phyloP scores from a whole-genome alignment of 768 basidiomycete species.

The Lactarius evosmus region DNA sequence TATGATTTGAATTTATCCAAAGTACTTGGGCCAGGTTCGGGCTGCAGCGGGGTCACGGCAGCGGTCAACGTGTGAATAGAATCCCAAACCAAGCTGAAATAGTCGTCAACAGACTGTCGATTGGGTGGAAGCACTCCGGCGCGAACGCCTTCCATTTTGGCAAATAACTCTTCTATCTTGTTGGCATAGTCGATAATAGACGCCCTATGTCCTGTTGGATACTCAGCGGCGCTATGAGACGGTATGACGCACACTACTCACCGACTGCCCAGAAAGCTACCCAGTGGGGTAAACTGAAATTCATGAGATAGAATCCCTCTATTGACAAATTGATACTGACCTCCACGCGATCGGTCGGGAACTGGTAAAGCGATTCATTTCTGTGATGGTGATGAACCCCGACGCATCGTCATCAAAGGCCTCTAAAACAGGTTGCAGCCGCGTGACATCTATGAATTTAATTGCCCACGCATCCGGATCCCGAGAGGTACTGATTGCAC shows the following conservation, averaged over 20 bases:
- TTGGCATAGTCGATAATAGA: slow-evolving; percentile 21
- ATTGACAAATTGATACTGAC: too few species aligned
- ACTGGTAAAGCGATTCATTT: slow-evolving; percentile 35
- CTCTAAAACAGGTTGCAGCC: slow-evolving; percentile 32
- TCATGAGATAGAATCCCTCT: too few species aligned
- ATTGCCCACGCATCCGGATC: slow-evolving; percentile 33
- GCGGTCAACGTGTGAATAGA: slow-evolving; percentile 7
- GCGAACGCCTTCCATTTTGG: slow-evolving; percentile 21
- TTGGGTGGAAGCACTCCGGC: slow-evolving; percentile 12
- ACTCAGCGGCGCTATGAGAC: background rate
- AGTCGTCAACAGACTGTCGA: background rate
- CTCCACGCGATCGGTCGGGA: slow-evolving; percentile 33
- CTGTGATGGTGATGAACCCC: slow-evolving; percentile 35
- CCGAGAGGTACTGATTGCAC: background rate
- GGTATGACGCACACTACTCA: background rate
- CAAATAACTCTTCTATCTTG: slow-evolving; percentile 16
- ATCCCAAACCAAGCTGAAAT: background rate
- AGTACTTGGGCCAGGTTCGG: background rate
- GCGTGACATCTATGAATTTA: slow-evolving; percentile 26
- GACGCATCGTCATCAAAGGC: slow-evolving; percentile 38
- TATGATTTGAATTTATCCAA: slow-evolving; percentile 28
- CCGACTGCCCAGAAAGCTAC: slow-evolving; percentile 35
- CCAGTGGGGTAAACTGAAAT: slow-evolving; percentile 33
- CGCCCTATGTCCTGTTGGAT: slow-evolving; percentile 5
- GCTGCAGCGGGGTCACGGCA: background rate